A percentile compares a stretch with the other conserved stretches of the same genome.
These are phyloP conservation scores for Perilla frutescens DNA, from an alignment of 257 asterid species.

Conservation along the genomic window DNA sequence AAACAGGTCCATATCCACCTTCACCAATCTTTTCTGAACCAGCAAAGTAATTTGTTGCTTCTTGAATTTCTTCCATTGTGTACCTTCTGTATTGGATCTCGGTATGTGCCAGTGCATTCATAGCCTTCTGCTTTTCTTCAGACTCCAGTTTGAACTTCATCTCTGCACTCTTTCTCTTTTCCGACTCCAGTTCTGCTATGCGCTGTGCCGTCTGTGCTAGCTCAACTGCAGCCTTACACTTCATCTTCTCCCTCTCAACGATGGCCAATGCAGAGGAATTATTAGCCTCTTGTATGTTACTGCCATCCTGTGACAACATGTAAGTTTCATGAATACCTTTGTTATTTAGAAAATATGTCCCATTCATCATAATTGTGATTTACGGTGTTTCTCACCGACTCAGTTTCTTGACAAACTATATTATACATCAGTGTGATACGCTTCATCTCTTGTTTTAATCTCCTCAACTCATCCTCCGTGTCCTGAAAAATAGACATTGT, in stretches of 20 bases:
- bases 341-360: not conserved
- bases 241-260: conserved; percentile 70
- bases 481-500: conserved; percentile 47
- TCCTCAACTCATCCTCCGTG: conserved; percentile 68
- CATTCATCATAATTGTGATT: not conserved
- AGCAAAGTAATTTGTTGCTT: conserved; percentile 72
- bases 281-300: conserved; percentile 50
- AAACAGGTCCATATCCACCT: conserved; percentile 96
- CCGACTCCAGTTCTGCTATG: conserved; percentile 71
- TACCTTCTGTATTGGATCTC: conserved; percentile 63
- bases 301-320: conserved; percentile 50
- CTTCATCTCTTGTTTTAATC: conserved; percentile 68
- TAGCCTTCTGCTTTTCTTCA: conserved; percentile 71
- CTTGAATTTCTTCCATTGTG: conserved; percentile 65
- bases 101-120: conserved; percentile 51
- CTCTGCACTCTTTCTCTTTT: conserved; percentile 68
- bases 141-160: conserved; percentile 52
- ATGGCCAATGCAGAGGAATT: conserved; percentile 57
- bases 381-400: conserved; percentile 40
- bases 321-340: conserved; percentile 8
- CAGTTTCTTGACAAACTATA: conserved; percentile 58
- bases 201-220: conserved; percentile 75
- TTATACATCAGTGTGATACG: conserved; percentile 63
- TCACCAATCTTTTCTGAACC: conserved; percentile 79
- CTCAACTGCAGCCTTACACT: conserved; percentile 76